Evolutionary conservation across 805 yeast species (phyloP).

Genomic region (Sugiyamaella boreocaroliniensis): DNA sequence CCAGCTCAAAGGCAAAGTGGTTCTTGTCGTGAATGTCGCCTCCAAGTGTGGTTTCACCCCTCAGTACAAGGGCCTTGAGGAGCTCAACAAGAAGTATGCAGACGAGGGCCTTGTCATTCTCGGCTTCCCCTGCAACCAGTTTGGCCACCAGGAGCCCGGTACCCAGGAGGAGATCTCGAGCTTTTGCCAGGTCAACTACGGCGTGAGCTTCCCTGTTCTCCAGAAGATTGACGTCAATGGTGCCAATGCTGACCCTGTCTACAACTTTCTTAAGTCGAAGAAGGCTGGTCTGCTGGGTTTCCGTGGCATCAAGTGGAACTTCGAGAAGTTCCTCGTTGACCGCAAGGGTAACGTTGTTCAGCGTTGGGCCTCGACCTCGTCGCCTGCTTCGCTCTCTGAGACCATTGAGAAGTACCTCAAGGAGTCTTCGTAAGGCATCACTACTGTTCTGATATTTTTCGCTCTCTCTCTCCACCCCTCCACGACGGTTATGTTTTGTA

Average conservation of each 20-base stretch:
- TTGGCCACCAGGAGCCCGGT: constrained; percentile 74
- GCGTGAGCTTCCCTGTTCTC: constrained; percentile 86
- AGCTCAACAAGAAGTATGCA: constrained; percentile 56
- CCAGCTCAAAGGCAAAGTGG: constrained; percentile 69
- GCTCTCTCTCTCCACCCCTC: too few species aligned
- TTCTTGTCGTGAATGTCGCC: constrained; percentile 80
- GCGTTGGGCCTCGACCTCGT: constrained; percentile 60
- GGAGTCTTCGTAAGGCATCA: not conserved
- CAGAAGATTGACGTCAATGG: constrained; percentile 90
- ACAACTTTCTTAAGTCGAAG: constrained; percentile 62
- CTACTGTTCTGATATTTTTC: not conserved
- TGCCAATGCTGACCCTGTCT: constrained; percentile 68
- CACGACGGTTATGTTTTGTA: too few species aligned
- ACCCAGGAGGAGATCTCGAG: constrained; percentile 59
- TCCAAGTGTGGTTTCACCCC: constrained; percentile 76
- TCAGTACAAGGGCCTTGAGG: constrained; percentile 68
- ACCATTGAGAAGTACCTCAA: constrained; percentile 52
- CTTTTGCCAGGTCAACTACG: constrained; percentile 75
- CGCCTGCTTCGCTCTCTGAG: constrained; percentile 55
- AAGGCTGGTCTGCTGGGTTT: constrained; percentile 59
- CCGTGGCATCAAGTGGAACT: constrained; percentile 71
- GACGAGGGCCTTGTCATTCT: constrained; percentile 58
- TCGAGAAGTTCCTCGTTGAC: constrained; percentile 64
- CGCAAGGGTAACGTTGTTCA: constrained; percentile 50
- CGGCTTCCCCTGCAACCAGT: constrained; percentile 91